A percentile compares a stretch with the other conserved stretches of the same genome.
These are phyloP conservation scores for Penicillium simplicissimum DNA, from an alignment of 495 filamentous ascomycete species.

Conservation along the genomic window DNA sequence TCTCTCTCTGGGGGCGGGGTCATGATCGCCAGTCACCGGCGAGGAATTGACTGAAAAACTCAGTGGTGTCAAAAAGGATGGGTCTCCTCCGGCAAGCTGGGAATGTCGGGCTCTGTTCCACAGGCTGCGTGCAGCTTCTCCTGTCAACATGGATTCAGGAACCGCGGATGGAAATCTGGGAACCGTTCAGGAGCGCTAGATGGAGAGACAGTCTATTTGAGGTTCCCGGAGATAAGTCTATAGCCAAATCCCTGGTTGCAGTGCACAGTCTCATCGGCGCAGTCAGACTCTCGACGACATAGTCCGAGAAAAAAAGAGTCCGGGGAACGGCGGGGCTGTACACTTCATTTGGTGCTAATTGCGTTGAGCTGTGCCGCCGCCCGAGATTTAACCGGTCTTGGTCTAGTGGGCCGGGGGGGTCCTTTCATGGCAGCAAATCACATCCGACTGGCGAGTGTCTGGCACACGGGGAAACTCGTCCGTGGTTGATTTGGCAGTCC, in stretches of 20 bases:
- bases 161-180: not conserved
- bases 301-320: conserved; percentile 1
- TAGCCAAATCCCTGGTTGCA: not conserved
- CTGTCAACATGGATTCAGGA: not conserved
- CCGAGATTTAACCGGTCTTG: conserved; percentile 1
- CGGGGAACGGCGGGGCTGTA: conserved; percentile 9
- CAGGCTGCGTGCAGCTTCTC: not conserved
- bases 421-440: conserved; percentile 2
- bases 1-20: conserved; percentile 15
- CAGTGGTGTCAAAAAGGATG: not conserved
- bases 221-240: not conserved
- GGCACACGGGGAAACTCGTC: conserved; percentile 6
- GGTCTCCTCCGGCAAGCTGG: not conserved
- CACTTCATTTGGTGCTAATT: not conserved
- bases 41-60: not conserved
- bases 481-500: conserved; percentile 15
- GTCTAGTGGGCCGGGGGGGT: not conserved
- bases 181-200: not conserved
- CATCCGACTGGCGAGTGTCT: not conserved
- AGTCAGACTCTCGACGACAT: not conserved
- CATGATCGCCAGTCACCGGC: not conserved
- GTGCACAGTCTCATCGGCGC: not conserved
- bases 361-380: not conserved
- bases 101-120: not conserved
- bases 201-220: not conserved